These are phyloP conservation scores for Gliomastix tumulicola DNA, from an alignment of 2,329 filamentous ascomycete genomes.

Conservation along the genomic window DNA sequence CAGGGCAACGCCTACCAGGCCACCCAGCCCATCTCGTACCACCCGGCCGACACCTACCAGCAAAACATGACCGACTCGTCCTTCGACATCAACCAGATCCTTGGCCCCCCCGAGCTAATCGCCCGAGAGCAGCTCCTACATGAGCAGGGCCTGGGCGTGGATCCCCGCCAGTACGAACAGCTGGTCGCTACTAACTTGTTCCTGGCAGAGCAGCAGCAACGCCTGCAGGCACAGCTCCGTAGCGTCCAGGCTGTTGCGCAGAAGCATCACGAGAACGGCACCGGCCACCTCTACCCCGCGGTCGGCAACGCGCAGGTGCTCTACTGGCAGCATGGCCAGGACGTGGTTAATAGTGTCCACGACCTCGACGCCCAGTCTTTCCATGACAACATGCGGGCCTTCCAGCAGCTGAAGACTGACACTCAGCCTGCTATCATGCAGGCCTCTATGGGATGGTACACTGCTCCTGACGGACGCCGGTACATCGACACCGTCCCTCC, in stretches of 20 bases:
- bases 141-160: too few species aligned
- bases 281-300: too few species aligned
- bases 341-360: neutral
- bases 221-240: slow-evolving; percentile 86
- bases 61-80: slow-evolving; percentile 36
- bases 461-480: slow-evolving; percentile 81
- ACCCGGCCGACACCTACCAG: too few species aligned
- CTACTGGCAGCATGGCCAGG: slow-evolving; percentile 31
- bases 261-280: slow-evolving; percentile 72
- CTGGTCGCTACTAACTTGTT: slow-evolving; percentile 88
- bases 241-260: slow-evolving; percentile 76
- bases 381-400: too few species aligned
- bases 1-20: too few species aligned
- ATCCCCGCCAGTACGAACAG: slow-evolving; percentile 81
- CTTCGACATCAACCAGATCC: slow-evolving; percentile 80
- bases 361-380: neutral
- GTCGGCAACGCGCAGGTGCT: slow-evolving; percentile 47
- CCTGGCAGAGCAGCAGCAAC: slow-evolving; percentile 89
- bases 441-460: slow-evolving; percentile 55
- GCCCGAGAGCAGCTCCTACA: slow-evolving; percentile 54
- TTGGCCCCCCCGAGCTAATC: slow-evolving; percentile 74
- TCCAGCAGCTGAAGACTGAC: slow-evolving; percentile 30
- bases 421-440: slow-evolving; percentile 30
- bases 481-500: slow-evolving; percentile 61
- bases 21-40: slow-evolving; percentile 13